Conservation (phyloP, 202 grass and related monocot genomes). For the Digitaria exilis region DNA sequence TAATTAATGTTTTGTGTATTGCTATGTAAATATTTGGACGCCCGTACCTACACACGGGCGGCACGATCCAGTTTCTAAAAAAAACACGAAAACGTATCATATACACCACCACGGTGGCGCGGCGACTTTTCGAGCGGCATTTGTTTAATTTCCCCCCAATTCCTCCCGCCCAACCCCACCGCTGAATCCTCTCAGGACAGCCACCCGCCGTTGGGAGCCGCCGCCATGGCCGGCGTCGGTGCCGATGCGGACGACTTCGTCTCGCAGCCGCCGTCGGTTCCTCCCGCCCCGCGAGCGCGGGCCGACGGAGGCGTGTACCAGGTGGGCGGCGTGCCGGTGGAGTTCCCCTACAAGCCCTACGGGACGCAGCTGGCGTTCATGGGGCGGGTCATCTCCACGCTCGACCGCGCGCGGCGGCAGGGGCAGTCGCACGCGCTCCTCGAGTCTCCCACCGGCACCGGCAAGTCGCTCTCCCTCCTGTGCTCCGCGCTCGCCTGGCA, state of each 20-base stretch:
- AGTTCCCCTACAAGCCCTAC: constrained; percentile 94
- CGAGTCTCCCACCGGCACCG: constrained; percentile 96
- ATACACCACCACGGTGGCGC: neutral
- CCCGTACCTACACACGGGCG: too few species aligned
- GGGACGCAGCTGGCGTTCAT: constrained; percentile 98
- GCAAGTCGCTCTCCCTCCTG: constrained; percentile 93
- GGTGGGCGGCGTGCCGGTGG: constrained; percentile 77
- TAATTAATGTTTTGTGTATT: too few species aligned
- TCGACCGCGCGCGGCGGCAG: constrained; percentile 76
- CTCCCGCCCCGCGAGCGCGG: constrained; percentile 11
- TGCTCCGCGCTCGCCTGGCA: constrained; percentile 95
- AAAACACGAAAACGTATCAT: neutral
- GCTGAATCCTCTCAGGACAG: neutral
- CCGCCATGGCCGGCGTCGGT: constrained; percentile 20
- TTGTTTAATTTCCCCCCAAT: constrained; percentile 38
- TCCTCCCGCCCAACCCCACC: constrained; percentile 31
- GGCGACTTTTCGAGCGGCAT: neutral
- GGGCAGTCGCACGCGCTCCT: constrained; percentile 81
- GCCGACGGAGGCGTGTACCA: constrained; percentile 60
- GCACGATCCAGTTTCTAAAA: too few species aligned
- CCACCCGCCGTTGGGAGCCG: neutral
- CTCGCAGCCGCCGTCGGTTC: constrained; percentile 13
- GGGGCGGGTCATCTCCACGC: constrained; percentile 82
- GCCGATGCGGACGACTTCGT: constrained; percentile 40
- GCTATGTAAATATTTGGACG: too few species aligned